Conservation (phyloP, 2,329 filamentous ascomycete genomes). For the Claviceps monticola region DNA sequence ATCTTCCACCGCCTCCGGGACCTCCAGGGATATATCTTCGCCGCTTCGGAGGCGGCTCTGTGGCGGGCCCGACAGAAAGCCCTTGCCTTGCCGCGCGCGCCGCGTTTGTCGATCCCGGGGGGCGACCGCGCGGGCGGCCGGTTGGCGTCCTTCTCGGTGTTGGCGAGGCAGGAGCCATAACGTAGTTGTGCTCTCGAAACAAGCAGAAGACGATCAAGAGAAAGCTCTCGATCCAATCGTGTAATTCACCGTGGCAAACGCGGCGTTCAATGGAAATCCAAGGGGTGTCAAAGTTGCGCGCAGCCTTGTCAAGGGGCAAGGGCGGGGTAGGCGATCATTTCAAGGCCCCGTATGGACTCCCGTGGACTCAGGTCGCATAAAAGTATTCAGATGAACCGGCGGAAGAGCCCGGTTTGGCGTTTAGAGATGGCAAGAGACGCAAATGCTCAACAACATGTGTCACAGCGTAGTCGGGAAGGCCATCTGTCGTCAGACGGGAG, state of each 20-base stretch:
- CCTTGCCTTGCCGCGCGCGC: conserved; percentile 25
- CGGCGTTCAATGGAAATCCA: background rate
- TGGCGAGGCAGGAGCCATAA: conserved; percentile 21
- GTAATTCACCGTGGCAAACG: background rate
- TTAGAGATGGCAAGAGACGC: conserved; percentile 13
- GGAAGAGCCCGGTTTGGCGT: conserved; percentile 11
- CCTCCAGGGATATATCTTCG: conserved; percentile 75
- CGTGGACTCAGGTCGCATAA: conserved; percentile 9
- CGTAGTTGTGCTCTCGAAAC: background rate
- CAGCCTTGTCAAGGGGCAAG: conserved; percentile 17
- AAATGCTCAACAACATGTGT: conserved; percentile 12
- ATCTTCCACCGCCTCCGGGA: conserved; percentile 72
- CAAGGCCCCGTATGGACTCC: conserved; percentile 8
- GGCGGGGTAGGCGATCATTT: conserved; percentile 13
- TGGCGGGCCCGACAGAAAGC: conserved; percentile 19
- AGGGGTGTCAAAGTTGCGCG: conserved; percentile 13
- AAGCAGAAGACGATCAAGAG: background rate
- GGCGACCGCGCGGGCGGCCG: conserved; percentile 33
- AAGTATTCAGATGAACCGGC: conserved; percentile 10
- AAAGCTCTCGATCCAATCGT: background rate
- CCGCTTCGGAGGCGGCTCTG: conserved; percentile 55
- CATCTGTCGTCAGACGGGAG: conserved; percentile 11
- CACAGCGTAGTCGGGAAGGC: conserved; percentile 20
- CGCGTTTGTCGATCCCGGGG: conserved; percentile 29
- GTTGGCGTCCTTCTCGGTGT: conserved; percentile 28